phyloP scores from a whole-genome alignment of 2,329 filamentous ascomycete genomes.

The Spiromastix sp. region DNA sequence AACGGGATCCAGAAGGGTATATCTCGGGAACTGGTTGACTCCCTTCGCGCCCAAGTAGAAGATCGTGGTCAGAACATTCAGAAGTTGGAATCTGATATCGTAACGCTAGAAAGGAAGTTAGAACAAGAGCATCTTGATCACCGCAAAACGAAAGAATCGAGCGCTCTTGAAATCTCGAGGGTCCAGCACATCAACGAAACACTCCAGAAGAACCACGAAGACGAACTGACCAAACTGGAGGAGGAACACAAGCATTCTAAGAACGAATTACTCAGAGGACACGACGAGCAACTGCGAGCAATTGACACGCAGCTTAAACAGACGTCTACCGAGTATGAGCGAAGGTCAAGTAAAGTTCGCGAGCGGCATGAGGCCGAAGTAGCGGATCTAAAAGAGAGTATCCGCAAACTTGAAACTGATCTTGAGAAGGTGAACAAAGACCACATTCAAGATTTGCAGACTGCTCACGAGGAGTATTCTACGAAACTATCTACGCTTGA shows the following conservation, averaged over 20 bases:
- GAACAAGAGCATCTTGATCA: slow-evolving; percentile 67
- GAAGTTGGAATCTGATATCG: slow-evolving; percentile 45
- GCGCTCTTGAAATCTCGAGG: slow-evolving; percentile 43
- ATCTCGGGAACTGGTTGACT: slow-evolving; percentile 86
- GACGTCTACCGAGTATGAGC: slow-evolving; percentile 30
- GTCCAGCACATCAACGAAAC: slow-evolving; percentile 60
- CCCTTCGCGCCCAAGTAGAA: slow-evolving; percentile 64
- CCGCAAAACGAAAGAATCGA: slow-evolving; percentile 52
- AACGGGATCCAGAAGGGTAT: slow-evolving; percentile 81
- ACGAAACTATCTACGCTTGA: slow-evolving; percentile 37
- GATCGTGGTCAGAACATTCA: slow-evolving; percentile 56
- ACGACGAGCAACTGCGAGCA: slow-evolving; percentile 36
- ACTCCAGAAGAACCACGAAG: slow-evolving; percentile 59
- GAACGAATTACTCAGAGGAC: slow-evolving; percentile 32
- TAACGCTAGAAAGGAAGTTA: slow-evolving; percentile 44
- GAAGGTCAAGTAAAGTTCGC: slow-evolving; percentile 25
- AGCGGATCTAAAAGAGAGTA: slow-evolving; percentile 51
- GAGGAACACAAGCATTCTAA: slow-evolving; percentile 36
- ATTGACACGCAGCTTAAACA: slow-evolving; percentile 40
- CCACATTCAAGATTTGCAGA: slow-evolving; percentile 50
- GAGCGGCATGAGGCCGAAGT: slow-evolving; percentile 48
- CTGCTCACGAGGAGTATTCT: slow-evolving; percentile 41
- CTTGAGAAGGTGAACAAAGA: slow-evolving; percentile 47
- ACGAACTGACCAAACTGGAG: slow-evolving; percentile 48
- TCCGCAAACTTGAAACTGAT: slow-evolving; percentile 46